A percentile compares a stretch with the other conserved stretches of the same genome.
phyloP scores from a whole-genome alignment of 495 filamentous ascomycete species.

The Podospora comata region DNA sequence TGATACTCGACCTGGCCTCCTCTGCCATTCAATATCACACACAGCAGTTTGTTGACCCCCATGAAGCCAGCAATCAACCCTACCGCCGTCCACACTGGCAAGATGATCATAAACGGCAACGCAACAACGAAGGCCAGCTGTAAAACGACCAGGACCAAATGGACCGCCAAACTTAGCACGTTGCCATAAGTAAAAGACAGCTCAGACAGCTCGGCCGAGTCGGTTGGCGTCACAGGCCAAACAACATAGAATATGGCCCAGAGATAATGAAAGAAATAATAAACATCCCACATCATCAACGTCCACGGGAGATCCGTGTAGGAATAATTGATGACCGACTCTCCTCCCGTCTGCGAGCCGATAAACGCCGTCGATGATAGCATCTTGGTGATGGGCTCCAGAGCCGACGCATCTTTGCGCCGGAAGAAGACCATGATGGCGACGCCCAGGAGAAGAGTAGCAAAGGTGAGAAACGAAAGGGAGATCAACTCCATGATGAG shows the following conservation, averaged over 20 bases:
- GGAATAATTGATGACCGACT: constrained; percentile 46
- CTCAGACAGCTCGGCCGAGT: constrained; percentile 55
- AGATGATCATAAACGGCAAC: constrained; percentile 47
- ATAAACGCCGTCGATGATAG: constrained; percentile 37
- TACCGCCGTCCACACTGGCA: constrained; percentile 51
- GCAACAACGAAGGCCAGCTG: constrained; percentile 50
- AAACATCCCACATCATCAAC: constrained; percentile 54
- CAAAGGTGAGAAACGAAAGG: neutral
- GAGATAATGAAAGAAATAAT: constrained; percentile 49
- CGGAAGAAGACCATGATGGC: neutral
- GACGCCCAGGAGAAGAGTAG: neutral
- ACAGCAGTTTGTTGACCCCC: constrained; percentile 49
- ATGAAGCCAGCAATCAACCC: constrained; percentile 37
- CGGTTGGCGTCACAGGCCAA: constrained; percentile 48
- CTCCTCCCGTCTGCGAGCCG: constrained; percentile 52
- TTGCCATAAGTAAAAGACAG: constrained; percentile 53
- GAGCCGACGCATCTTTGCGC: neutral
- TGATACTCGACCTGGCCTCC: constrained; percentile 35
- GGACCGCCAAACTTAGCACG: constrained; percentile 47
- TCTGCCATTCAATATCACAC: constrained; percentile 48
- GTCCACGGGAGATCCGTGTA: constrained; percentile 61
- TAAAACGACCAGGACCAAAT: constrained; percentile 49
- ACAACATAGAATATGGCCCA: constrained; percentile 54
- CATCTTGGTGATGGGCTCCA: neutral
- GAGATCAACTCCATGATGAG: neutral